phyloP scores from a whole-genome alignment of 371 early-diverging fungal species.

The Mucor lusitanicus region DNA sequence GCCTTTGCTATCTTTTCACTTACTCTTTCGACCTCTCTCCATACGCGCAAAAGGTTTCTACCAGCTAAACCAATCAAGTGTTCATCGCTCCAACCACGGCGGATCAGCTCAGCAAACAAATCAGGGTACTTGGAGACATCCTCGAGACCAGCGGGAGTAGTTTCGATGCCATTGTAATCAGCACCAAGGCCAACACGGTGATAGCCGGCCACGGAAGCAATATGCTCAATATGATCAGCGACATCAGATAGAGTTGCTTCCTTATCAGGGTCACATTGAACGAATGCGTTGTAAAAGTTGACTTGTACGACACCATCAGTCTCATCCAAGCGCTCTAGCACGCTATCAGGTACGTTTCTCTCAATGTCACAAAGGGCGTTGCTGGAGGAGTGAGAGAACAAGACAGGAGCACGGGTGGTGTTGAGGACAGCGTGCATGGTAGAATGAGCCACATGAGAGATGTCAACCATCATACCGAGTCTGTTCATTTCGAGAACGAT shows the following conservation, averaged over 20 bases:
- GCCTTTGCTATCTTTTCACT: conserved; percentile 24
- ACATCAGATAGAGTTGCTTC: conserved; percentile 54
- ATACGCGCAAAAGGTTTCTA: conserved; percentile 53
- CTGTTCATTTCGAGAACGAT: conserved; percentile 70
- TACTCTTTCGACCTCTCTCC: conserved; percentile 51
- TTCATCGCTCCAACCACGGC: conserved; percentile 57
- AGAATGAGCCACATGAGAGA: conserved; percentile 65
- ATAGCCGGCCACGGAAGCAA: conserved; percentile 55
- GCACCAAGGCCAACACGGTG: conserved; percentile 67
- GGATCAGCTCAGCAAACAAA: conserved; percentile 61
- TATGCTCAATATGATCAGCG: conserved; percentile 65
- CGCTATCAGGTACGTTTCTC: conserved; percentile 70
- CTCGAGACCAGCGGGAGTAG: conserved; percentile 58
- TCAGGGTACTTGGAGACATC: conserved; percentile 69
- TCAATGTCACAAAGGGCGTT: conserved; percentile 54
- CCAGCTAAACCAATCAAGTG: conserved; percentile 61
- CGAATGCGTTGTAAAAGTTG: conserved; percentile 59
- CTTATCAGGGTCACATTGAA: conserved; percentile 43
- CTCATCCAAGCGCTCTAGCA: conserved; percentile 49
- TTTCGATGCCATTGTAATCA: conserved; percentile 66
- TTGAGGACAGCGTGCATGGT: conserved; percentile 63
- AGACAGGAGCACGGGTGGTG: conserved; percentile 58
- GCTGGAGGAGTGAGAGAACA: conserved; percentile 68
- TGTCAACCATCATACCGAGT: conserved; percentile 73
- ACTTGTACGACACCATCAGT: conserved; percentile 70